Conservation (phyloP, 2,329 filamentous ascomycete species). For the Elsinoe necatrix region DNA sequence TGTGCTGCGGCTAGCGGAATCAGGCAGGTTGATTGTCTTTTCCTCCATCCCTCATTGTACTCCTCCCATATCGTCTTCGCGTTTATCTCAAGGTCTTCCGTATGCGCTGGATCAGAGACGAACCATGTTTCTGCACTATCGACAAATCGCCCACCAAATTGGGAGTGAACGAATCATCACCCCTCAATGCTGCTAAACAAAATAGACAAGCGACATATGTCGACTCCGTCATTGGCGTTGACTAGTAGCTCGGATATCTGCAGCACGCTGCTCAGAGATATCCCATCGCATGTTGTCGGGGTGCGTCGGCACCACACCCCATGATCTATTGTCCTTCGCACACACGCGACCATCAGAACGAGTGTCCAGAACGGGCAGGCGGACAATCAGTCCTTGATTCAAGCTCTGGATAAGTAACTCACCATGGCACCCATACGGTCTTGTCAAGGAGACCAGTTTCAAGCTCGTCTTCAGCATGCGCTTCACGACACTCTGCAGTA, state of each 20-base stretch:
- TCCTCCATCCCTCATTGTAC: neutral
- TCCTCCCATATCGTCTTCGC: neutral
- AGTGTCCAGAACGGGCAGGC: neutral
- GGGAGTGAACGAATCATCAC: neutral
- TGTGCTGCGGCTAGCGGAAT: constrained; percentile 8
- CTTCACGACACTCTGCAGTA: constrained; percentile 20
- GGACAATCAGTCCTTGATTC: neutral
- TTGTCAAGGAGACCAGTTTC: neutral
- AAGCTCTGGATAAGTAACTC: neutral
- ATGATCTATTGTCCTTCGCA: neutral
- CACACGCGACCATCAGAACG: neutral
- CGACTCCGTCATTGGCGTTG: constrained; percentile 2
- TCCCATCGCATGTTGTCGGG: neutral
- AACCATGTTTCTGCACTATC: neutral
- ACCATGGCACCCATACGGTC: neutral
- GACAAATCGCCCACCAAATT: neutral
- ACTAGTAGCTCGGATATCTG: neutral
- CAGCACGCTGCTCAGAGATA: neutral
- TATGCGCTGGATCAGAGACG: neutral
- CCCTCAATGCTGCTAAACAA: neutral
- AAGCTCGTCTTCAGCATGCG: constrained; percentile 19
- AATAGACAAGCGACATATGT: neutral
- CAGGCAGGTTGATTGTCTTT: constrained; percentile 10
- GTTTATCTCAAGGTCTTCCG: neutral
- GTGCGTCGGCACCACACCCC: neutral